Base-by-base conservation (phyloP, 768 basidiomycete genomes). In the Fibroporia radiculosa region DNA sequence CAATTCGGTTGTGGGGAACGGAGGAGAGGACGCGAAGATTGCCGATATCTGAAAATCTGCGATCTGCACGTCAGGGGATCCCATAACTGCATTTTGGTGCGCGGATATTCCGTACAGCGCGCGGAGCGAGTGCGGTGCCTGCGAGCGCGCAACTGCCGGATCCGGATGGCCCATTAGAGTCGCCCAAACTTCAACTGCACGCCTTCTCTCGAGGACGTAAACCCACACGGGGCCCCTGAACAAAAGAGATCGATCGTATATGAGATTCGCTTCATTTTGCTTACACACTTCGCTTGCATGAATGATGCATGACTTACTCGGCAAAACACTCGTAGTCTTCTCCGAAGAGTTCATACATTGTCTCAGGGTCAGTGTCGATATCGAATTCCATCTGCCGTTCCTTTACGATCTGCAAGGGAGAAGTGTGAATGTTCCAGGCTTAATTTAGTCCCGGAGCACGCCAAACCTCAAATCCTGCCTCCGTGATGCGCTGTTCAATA, bases 301-400 rank as follows among this genome's bases (percentile, higher is more conserved):
- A n/a, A 34, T 28, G 33, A 19, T 22, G n/a, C 22, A 23, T 36
- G 34, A 77, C 84, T 71, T 61, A 90, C 89, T 89, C 85, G 46
- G 75, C 76, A 47, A 92, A 73, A 38, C 78, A 82, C 25, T 71
- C 69, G 6, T 82, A 77, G 50, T 90, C 86, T 38, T 84, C 75
- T 13, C 86, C 87, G 57, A 92, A 91, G 28, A 91, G 66, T 55
- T 89, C 86, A 43, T 77, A 81, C 42, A 89, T 70, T 1, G 80
- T 77, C 25, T 88, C 88, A 20, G 84, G 84, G 53, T 91, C 87
- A 11, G 81, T 76, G 56, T 90, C 88, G 13, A 78, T 74, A 56
- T 90, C 87, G 54, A 92, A 90, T 52, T 86, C 85, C 82, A 92
- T 87, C 62, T 88, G 87, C 16, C 89, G 68, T 62, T 90, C 89